Evolutionary conservation across 1,284 basidiomycete genomes (phyloP).

Genomic region (Vanrija sp.): DNA sequence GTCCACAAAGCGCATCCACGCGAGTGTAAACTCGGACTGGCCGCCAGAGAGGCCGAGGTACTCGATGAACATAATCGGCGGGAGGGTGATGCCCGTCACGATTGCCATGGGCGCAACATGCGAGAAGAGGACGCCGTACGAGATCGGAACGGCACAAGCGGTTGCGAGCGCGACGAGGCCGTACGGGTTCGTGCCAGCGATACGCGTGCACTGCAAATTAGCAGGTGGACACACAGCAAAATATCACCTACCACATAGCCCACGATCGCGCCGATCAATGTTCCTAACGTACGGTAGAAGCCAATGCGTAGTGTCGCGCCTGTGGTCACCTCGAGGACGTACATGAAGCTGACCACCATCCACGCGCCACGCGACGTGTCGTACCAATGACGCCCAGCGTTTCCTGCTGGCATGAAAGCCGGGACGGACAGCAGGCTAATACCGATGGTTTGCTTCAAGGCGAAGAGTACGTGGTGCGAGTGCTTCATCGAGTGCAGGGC

Average conservation of each 20-base stretch:
- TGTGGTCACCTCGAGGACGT: conserved; percentile 52
- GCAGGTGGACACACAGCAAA: neutral
- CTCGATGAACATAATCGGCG: conserved; percentile 49
- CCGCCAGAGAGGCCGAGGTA: conserved; percentile 35
- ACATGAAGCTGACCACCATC: conserved; percentile 50
- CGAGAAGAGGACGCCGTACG: conserved; percentile 47
- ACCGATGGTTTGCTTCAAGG: conserved; percentile 50
- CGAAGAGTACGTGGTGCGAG: conserved; percentile 50
- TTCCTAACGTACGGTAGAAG: conserved; percentile 49
- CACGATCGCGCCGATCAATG: conserved; percentile 48
- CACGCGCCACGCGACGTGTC: conserved; percentile 46
- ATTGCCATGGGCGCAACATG: conserved; percentile 43
- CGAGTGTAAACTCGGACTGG: conserved; percentile 28
- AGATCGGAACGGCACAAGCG: conserved; percentile 43
- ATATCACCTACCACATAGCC: conserved; percentile 44
- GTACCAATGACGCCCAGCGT: conserved; percentile 47
- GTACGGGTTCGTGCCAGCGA: conserved; percentile 47
- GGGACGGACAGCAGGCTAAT: conserved; percentile 50
- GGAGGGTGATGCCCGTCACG: conserved; percentile 49
- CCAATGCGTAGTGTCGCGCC: conserved; percentile 52
- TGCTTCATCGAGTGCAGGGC: conserved; percentile 37
- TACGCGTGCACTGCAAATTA: conserved; percentile 39
- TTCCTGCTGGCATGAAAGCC: conserved; percentile 39
- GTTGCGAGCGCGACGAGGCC: conserved; percentile 49
- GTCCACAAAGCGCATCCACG: conserved; percentile 43